phyloP scores from a whole-genome alignment of 1,284 basidiomycete species.

The Pholiota adiposa region DNA sequence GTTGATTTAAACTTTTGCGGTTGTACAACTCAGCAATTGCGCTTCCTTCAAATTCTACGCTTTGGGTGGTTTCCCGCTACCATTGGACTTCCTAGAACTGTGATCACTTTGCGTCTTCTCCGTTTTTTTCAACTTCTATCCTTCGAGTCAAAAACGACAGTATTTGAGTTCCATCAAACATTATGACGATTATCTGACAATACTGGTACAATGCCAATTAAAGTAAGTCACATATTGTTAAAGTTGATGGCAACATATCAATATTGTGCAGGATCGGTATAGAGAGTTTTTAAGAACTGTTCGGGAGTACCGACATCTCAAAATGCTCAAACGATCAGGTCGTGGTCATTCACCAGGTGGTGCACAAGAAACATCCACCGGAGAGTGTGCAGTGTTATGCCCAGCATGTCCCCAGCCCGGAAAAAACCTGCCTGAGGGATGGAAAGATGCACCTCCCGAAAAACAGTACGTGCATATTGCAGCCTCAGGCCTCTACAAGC shows the following conservation, averaged over 20 bases:
- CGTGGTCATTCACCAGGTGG: conserved; percentile 25
- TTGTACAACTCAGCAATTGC: conserved; percentile 10
- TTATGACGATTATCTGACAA: conserved; percentile 28
- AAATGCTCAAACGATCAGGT: conserved; percentile 27
- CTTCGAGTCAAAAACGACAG: conserved; percentile 30
- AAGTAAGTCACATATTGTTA: conserved; percentile 10
- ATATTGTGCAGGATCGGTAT: conserved; percentile 28
- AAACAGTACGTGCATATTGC: conserved; percentile 18
- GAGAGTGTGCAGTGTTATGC: conserved; percentile 30
- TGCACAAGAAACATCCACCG: conserved; percentile 22
- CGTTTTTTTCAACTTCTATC: conserved; percentile 29
- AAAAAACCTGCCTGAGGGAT: conserved; percentile 27
- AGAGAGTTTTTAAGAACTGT: conserved; percentile 18
- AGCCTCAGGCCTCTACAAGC: not conserved
- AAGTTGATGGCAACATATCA: not conserved
- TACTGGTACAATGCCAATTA: conserved; percentile 18
- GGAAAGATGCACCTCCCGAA: conserved; percentile 20
- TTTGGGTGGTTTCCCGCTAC: conserved; percentile 30
- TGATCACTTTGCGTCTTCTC: conserved; percentile 24
- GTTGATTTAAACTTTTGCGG: conserved; percentile 23
- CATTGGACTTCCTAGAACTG: conserved; percentile 20
- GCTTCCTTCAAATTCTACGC: conserved; percentile 30
- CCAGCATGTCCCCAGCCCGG: conserved; percentile 35
- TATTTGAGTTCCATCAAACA: conserved; percentile 29
- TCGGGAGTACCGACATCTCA: conserved; percentile 25